Base-by-base conservation (phyloP, 2,329 filamentous ascomycete species). In the Hymenoscyphus repandus region DNA sequence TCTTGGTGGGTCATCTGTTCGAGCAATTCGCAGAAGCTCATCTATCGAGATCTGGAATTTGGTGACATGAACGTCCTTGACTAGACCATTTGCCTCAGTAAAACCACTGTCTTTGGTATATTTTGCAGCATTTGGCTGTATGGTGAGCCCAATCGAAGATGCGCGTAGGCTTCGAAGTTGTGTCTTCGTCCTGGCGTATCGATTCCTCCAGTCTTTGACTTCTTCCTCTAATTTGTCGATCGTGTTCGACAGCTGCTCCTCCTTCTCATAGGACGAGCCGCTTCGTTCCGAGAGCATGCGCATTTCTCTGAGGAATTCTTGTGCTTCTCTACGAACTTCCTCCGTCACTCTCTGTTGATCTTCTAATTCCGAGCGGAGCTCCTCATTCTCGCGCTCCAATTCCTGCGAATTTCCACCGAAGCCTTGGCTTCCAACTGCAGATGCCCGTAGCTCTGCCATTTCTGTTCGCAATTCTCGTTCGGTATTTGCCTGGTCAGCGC, bases 1-100 rank as follows among this genome's bases (percentile, higher is more conserved):
- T 58, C 80, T 80, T 41, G 85, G 79, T 0, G 90, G 82, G 47
- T 86, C 80, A n/a, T 86, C 81, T 32, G 77, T 77, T 45, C 91
- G 83, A 15, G 90, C 90, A 37, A 78, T 80, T 57, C 85, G 85
- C 33, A 99, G 76, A 36, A 97, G 77, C 62, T 97, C 92, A 65
- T 99, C 92, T 54, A 99, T 88, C 18, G 90, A 82, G 53, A 97
- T 85, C 68, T 99, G 93, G 73, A 96, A 97, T 64, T 89, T 91
- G 45, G 92, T 96, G 58, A 99, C 83, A 66, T 96, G 88, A 11
- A 96, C 80, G 68, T 96, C 93, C 70, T 88, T 91, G 61, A 99
- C 83, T 18, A 93, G 68, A 5, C 93, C 93, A 52, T 83, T 79
- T 11, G 85, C 79, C 34, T 86, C 78, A 18, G 80, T 78, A 58